These are phyloP conservation scores for Nakazawaea ambrosiae DNA, from an alignment of 805 yeast genomes.

Conservation along the genomic window DNA sequence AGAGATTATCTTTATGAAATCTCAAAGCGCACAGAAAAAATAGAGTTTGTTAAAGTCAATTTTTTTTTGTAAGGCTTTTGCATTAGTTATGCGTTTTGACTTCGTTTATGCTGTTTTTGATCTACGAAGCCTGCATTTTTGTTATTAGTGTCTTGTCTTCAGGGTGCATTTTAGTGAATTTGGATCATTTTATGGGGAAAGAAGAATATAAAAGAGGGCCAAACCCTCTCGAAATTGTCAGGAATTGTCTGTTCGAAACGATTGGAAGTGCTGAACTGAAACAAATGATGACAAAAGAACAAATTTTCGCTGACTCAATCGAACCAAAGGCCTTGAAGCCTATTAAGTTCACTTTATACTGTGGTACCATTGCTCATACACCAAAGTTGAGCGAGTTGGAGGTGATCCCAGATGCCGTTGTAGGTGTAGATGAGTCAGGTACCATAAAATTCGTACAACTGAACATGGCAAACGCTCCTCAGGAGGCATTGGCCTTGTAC, in stretches of 20 bases:
- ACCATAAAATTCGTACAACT: constrained; percentile 34
- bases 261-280: too few species aligned
- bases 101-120: too few species aligned
- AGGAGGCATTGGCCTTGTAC: constrained; percentile 19
- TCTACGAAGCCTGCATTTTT: too few species aligned
- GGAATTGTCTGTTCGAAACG: too few species aligned
- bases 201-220: not conserved
- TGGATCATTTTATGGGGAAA: too few species aligned
- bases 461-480: constrained; percentile 16
- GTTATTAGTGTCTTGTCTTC: too few species aligned
- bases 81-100: too few species aligned
- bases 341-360: constrained; percentile 35
- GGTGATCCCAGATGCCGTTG: constrained; percentile 43
- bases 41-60: too few species aligned
- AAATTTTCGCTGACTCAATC: constrained; percentile 1
- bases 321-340: constrained; percentile 4
- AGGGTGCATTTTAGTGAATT: too few species aligned
- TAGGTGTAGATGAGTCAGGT: constrained; percentile 61
- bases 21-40: not conserved
- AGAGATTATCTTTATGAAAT: not conserved
- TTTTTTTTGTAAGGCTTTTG: too few species aligned
- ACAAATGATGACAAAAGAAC: constrained; percentile 9
- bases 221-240: not conserved
- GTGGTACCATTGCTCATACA: constrained; percentile 71
- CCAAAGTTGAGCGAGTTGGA: constrained; percentile 54